Evolutionary conservation across 192 early-diverging fungal species (phyloP).

Genomic region (Mortierella hygrophila): DNA sequence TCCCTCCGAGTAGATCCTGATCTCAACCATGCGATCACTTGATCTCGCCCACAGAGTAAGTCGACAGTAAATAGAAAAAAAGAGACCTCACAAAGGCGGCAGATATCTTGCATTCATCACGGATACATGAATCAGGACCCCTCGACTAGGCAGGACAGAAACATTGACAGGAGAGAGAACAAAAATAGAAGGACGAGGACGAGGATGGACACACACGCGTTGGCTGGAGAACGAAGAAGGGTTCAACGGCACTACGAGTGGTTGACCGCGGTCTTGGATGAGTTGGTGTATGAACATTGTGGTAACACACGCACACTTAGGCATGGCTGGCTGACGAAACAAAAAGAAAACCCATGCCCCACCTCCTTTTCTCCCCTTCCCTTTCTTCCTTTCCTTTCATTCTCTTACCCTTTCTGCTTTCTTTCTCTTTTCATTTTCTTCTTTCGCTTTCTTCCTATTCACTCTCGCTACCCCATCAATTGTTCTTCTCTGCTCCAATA

Average conservation of each 20-base stretch:
- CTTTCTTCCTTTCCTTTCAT: neutral
- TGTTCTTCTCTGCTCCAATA: neutral
- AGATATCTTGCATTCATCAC: neutral
- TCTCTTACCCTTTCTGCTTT: neutral
- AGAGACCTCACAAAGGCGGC: neutral
- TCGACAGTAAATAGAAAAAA: neutral
- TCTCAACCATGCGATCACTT: slow-evolving; percentile 55
- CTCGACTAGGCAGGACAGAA: neutral
- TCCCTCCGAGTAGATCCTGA: slow-evolving; percentile 37
- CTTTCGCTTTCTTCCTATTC: neutral
- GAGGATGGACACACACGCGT: neutral
- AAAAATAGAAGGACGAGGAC: neutral
- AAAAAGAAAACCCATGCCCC: neutral
- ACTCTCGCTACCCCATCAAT: neutral
- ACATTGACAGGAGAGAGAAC: neutral
- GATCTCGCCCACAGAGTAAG: slow-evolving; percentile 46
- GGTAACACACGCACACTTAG: neutral
- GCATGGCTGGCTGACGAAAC: neutral
- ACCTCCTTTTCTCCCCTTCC: slow-evolving; percentile 14
- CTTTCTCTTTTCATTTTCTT: neutral
- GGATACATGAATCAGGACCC: neutral
- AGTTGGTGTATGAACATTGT: neutral
- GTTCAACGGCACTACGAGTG: neutral
- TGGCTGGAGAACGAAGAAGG: neutral
- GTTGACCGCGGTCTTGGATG: neutral